Base-by-base conservation (phyloP, 2,329 filamentous ascomycete species). In the Pseudocercospora macadamiae region DNA sequence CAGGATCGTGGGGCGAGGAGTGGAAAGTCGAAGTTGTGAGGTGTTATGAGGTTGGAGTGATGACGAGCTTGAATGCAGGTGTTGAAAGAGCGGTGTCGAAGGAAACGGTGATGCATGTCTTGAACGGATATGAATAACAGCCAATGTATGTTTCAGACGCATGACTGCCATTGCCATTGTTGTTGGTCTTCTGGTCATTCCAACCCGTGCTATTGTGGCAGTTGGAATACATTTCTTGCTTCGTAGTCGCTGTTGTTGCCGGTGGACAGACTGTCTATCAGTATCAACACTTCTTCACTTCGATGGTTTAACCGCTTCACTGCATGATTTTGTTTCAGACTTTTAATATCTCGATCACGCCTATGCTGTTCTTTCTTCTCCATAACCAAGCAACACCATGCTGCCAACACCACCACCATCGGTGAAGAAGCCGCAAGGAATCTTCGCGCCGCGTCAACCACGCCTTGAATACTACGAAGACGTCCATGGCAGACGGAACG, bases 21-120 rank as follows among this genome's bases (percentile, higher is more conserved):
- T 36, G 66, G 67, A 4, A 73, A 70, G 68, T 59, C 69, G 58
- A 74, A 73, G 69, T 65, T 73, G 55, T 72, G 61, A 61, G 47
- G 4, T 5, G 28, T 32, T 3, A 4, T 3, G 42, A 47, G 23
- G 19, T 21, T 19, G 21, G 19, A 14, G 25, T 49, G 14, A 49
- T 10, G 16, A 28, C 16, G 25, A 47, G 23, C 23, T n/a, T 9
- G 44, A n/a, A n/a, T n/a, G n/a, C n/a, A n/a, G n/a, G n/a, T n/a
- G n/a, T n/a, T n/a, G n/a, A n/a, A n/a, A n/a, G n/a, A n/a, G n/a
- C n/a, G n/a, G n/a, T n/a, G n/a, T n/a, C n/a, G n/a, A n/a, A n/a
- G n/a, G n/a, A n/a, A n/a, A n/a, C n/a, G n/a, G n/a, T n/a, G n/a
- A n/a, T 21, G 2, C 8, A 21, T 21, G 37, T 42, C 9, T n/a